Conservation (phyloP, 225 moss, liverwort and hornwort species). For the Rhytidiadelphus loreus region DNA sequence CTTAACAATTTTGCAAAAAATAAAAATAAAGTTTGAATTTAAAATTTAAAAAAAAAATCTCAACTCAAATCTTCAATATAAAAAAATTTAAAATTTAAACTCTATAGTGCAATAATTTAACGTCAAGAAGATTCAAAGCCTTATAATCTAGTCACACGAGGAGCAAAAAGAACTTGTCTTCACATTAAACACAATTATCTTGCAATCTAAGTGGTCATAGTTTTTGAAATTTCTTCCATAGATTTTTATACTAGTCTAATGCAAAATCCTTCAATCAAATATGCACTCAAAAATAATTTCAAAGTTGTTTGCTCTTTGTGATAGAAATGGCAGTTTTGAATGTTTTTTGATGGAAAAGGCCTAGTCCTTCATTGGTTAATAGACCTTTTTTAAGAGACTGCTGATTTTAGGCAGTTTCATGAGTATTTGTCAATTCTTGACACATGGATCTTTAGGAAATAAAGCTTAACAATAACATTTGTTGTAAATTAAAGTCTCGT, state of each 20-base stretch:
- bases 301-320: not conserved
- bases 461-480: too few species aligned
- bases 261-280: not conserved
- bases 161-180: not conserved
- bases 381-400: too few species aligned
- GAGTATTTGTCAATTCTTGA: too few species aligned
- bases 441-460: too few species aligned
- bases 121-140: not conserved
- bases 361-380: too few species aligned
- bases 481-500: too few species aligned
- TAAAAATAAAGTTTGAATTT: not conserved
- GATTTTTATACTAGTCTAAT: not conserved
- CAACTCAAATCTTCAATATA: not conserved
- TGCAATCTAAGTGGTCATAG: not conserved
- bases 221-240: not conserved
- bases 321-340: not conserved
- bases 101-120: not conserved
- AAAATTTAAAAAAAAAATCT: not conserved
- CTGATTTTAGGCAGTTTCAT: too few species aligned
- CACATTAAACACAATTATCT: not conserved
- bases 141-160: rapidly evolving
- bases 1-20: not conserved
- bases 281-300: not conserved
- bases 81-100: not conserved
- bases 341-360: not conserved